Evolutionary conservation across 164 flowering plant genomes (phyloP).

Genomic region (Vitis labrusca): DNA sequence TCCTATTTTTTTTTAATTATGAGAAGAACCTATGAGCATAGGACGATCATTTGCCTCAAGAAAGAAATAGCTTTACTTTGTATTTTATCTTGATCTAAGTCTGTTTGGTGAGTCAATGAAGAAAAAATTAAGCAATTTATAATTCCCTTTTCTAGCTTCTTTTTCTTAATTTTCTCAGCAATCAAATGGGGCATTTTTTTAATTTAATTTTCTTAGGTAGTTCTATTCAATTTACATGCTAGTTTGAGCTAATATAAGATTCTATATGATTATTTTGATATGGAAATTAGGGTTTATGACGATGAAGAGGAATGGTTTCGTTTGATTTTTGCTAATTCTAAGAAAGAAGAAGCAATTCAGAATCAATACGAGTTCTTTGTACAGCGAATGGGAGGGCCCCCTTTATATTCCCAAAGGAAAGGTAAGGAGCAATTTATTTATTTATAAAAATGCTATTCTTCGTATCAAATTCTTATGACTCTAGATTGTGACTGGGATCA

Average conservation of each 20-base stretch:
- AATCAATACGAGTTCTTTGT: slow-evolving; percentile 95
- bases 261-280: neutral
- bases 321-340: slow-evolving; percentile 72
- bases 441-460: neutral
- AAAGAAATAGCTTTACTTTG: no score
- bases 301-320: slow-evolving; percentile 97
- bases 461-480: no score
- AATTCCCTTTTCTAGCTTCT: neutral
- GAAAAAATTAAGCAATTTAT: no score
- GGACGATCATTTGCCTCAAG: no score
- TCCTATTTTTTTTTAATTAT: no score
- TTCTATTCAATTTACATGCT: no score
- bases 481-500: no score
- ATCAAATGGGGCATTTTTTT: neutral
- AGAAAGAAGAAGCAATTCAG: slow-evolving; percentile 86
- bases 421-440: slow-evolving; percentile 34
- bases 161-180: neutral
- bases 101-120: no score
- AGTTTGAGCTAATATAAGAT: no score
- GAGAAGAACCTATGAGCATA: no score
- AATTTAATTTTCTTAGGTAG: no score
- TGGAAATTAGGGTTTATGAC: slow-evolving; percentile 70
- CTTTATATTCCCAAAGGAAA: slow-evolving; percentile 77
- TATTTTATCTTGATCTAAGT: no score
- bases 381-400: slow-evolving; percentile 97